These are phyloP conservation scores for Pleomassaria siparia DNA, from an alignment of 2,329 filamentous ascomycete species.

Conservation along the genomic window DNA sequence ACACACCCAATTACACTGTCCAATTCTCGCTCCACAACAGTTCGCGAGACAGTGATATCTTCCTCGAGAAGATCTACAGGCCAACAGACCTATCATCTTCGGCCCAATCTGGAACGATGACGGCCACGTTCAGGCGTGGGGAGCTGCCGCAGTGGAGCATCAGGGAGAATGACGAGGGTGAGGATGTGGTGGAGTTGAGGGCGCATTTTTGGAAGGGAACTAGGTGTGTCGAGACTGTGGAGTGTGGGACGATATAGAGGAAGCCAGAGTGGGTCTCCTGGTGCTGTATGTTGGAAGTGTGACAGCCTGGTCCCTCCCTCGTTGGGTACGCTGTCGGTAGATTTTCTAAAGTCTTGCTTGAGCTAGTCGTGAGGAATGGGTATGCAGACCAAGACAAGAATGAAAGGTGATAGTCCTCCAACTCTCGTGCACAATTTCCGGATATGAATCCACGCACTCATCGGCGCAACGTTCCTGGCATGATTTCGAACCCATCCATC, in stretches of 20 bases:
- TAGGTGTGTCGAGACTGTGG: neutral
- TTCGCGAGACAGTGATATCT: neutral
- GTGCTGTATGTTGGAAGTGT: too few relatives aligned
- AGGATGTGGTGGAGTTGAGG: neutral
- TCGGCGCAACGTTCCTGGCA: too few relatives aligned
- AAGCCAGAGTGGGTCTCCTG: neutral
- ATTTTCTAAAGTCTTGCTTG: too few relatives aligned
- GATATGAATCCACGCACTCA: too few relatives aligned
- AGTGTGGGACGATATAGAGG: neutral
- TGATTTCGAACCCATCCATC: too few relatives aligned
- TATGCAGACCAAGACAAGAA: too few relatives aligned
- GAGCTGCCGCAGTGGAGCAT: neutral
- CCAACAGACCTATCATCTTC: neutral
- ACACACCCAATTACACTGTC: neutral
- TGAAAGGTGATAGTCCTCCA: too few relatives aligned
- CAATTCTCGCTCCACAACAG: neutral
- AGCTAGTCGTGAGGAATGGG: too few relatives aligned
- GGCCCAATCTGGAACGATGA: neutral
- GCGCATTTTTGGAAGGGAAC: slow-evolving; percentile 1
- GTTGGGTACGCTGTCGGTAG: too few relatives aligned
- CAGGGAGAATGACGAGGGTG: neutral
- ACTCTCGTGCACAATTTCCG: too few relatives aligned
- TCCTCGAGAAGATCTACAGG: neutral
- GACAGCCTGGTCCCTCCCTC: too few relatives aligned
- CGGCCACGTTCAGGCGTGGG: neutral